Evolutionary conservation across 768 basidiomycete species (phyloP), one percentile per base, ranked within the genome.

Genomic region (Pleurotus giganteus): DNA sequence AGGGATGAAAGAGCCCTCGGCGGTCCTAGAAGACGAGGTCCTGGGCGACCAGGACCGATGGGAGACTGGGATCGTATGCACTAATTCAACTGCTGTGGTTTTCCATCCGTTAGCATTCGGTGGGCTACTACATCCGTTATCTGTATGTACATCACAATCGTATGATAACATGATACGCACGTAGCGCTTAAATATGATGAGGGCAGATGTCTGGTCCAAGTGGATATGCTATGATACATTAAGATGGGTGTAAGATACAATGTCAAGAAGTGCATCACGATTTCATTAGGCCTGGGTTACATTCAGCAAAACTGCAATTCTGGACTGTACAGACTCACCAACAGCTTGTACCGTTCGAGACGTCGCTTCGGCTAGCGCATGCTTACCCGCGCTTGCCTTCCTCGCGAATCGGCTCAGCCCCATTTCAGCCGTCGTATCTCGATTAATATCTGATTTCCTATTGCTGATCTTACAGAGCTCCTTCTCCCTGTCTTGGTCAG

Each of bases 321-420:
- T 41, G 34, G 28, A 29, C 6, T 15, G 39, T 3, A 34, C 13
- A n/a, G 43, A 43, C 57, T 57, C 37, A 59, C 60, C 57, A 43
- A 53, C 59, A 27, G 55, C 54, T 23, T 59, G 57, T 34, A 49
- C 41, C 7, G 59, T 56, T 12, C 54, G 53, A 23, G 42, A 51
- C 34, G 47, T 55, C 24, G 51, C 54, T 50, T 50, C 55, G 34
- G 57, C 29, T 13, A 56, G 47, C 4, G 45, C 49, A 50, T 55
- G 49, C 32, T 52, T 58, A 31, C 60, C 55, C 6, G 55, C 58
- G 11, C 44, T 56, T 31, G 45, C 58, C 54, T 55, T 55, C 27
- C 45, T 44, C 36, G 32, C 54, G 36, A 57, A 56, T 46, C 19
- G 57, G 34, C 52, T 56, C 29, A 55, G 47, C 26, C 61, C 50